Evolutionary conservation across 2,329 filamentous ascomycete species (phyloP), one percentile per base, ranked within the genome.

Genomic region (Zasmidium cellare): DNA sequence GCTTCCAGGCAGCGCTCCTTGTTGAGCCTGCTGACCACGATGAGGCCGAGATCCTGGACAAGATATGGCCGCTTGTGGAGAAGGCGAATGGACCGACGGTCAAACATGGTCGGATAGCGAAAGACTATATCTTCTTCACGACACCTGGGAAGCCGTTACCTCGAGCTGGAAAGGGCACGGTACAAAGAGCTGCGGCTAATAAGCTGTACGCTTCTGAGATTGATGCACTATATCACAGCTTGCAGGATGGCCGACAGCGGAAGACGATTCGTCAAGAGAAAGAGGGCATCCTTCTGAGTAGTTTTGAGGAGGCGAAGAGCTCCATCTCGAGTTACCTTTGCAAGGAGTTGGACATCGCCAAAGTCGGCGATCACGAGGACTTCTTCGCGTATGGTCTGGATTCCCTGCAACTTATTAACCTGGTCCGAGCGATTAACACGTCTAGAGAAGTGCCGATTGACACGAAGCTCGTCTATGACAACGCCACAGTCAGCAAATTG

Each of bases 161-260:
- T 2, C 73, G 70, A 14, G 79, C 80, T 0, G 75, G 77, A 9
- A 83, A 83, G 63, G 76, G 77, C 0, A 80, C 73, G 0, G 71
- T 80, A 1, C 77, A 79, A 65, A 72, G 79, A 2, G 69, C 70
- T 0, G 69, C 72, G 0, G 78, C 79, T 1, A 55, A 75, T 9
- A 59, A 64, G 2, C 65, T 76, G 1, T 83, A 80, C 41, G 65
- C 65, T 2, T 61, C 74, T 1, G 79, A 81, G 54, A 81, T 83
- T 44, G 75, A 81, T 3, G 68, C 69, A 0, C 68, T 81, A 9
- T 82, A 82, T 59, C 53, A 28, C 3, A 58, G 60, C 38, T 51
- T 22, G 28, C 28, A 31, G 14, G 14, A 31, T 31, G 28, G 28
- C 7, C 7, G 28, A 31, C 28, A 7, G 16, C 22, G 18, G 9